Base-by-base conservation (phyloP, 108 stramenopile genomes). In the Skeletonema menzelii region DNA sequence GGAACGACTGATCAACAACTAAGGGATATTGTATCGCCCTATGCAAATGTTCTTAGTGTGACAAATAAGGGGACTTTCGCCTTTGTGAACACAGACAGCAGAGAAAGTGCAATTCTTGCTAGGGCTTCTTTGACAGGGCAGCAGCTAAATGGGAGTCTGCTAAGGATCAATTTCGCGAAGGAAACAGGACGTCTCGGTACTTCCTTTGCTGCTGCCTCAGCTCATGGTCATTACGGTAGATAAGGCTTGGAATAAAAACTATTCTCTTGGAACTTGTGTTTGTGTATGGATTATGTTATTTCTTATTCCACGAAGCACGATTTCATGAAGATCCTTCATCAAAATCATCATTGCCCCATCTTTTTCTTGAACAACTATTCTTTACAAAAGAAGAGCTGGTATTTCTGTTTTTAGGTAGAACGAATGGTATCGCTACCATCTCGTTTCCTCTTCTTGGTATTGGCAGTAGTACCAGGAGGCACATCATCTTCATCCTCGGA, bases 141-240 rank as follows among this genome's bases (percentile, higher is more conserved):
- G 0, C 73, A 82, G 72, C 17, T 92, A 10, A 92, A 92, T 67
- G 94, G 94, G 27, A 90, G 94, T 13, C 76, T 82, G 5, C 75
- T 95, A 22, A 56, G 94, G 59, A 92, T 95, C 17, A 95, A 95
- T 67, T 95, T 95, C 77, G 94, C 94, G 13, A 95, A 95, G 66
- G 94, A 95, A 69, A 85, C 90, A 6, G 94, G 94, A 20, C 82
- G 94, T 22, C 78, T 95, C 10, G 94, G 94, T 31, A 95, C 94
- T 4, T 85, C 84, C 47, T 95, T 95, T 80, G 94, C 47, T 49
- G 47, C 47, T 5, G 17, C 47, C 20, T 19, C 20, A 6, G 47
- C 4, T 22, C 19, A 49, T 49, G 47, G 47, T 20, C 47, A 49
- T 49, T 49, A 49, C 22, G 47, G 47, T 49, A 49, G 47, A 49